Base-by-base conservation (phyloP, 1,284 basidiomycete genomes). In the Xanthoconium separans region DNA sequence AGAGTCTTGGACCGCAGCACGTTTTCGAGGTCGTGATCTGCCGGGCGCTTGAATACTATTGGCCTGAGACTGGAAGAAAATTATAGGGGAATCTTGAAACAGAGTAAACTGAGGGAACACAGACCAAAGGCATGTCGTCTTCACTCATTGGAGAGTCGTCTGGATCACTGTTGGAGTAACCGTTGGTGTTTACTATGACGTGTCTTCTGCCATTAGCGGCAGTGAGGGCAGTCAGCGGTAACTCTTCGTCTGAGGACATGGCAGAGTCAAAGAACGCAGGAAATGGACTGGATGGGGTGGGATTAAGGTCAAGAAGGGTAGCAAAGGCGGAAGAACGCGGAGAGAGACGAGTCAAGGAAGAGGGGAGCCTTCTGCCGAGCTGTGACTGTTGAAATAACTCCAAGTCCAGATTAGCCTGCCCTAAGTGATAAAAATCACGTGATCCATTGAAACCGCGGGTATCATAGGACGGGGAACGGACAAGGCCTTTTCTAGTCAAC, bases 51-150 rank as follows among this genome's bases (percentile, higher is more conserved):
- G 74, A 43, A 68, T 29, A 43, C 55, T 50, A 27, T 69, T 72
- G 47, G 75, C 69, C 71, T 82, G 77, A 15, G 77, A 80, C 74
- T 78, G 43, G 50, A 33, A 33, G 61, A 62, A 59, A 63, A 46
- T 56, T 58, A 60, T 53, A 61, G 46, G 67, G 55, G 56, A 41
- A 34, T 47, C 40, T 30, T 22, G 12, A 12, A 33, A 60, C 40
- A 57, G 11, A 27, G n/a, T 24, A 22, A 6, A 47, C 24, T 29
- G 37, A 47, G 46, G 18, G 53, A 43, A 43, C 54, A 77, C 79
- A 63, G 70, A 91, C 89, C 65, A 90, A 74, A 49, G 88, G 88
- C 66, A 83, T 70, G 60, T 89, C 85, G 58, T 83, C 84, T 56
- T 83, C 83, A 60, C 81, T 85, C 78, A 84, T 82, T 34, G 78